Evolutionary conservation across 1,284 basidiomycete species (phyloP), one percentile per base, ranked within the genome.

Genomic region (Rugosomyces carneus): DNA sequence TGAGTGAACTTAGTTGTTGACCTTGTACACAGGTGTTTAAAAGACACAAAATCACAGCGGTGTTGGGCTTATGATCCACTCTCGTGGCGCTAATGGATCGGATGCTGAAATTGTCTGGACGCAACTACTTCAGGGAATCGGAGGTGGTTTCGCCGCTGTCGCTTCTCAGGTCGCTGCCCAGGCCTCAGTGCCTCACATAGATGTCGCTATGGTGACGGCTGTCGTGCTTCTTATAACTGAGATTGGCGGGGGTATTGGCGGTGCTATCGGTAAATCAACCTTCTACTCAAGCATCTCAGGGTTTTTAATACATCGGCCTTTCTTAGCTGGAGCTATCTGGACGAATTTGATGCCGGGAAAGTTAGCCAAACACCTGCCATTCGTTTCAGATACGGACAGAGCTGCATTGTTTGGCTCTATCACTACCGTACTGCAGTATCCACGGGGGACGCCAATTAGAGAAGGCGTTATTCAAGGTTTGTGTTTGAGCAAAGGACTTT

Each of bases 131-230:
- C 86, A 89, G 64, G 87, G 87, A 43, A 66, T 84, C 11, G 89
- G 88, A 10, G 89, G 88, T 20, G 91, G 89, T 18, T 76, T 91
- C 52, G 82, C 88, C 0, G 75, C 83, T 1, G 72, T 83, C 39
- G 68, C 81, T 6, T 70, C 77, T 3, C 85, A 87, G 61, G 84
- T 91, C 46, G 82, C 79, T 31, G 82, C 88, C 0, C 91, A 93
- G 62, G 88, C 86, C 2, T 72, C 80, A 8, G 89, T 91, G 1
- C 70, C 80, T 0, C 89, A 89, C 59, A 63, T 68, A 21, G 88
- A 93, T 55, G 81, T 93, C 16, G 90, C 88, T 0, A 81, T 84
- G 53, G 84, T 85, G 44, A 93, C 86, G 3, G 90, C 91, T 0
- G 71, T 92, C 51, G 80, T 92, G 11, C 70, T 93, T 26, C 73